Base-by-base conservation (phyloP, 2,329 filamentous ascomycete species). In the Fusarium nisikadoi region DNA sequence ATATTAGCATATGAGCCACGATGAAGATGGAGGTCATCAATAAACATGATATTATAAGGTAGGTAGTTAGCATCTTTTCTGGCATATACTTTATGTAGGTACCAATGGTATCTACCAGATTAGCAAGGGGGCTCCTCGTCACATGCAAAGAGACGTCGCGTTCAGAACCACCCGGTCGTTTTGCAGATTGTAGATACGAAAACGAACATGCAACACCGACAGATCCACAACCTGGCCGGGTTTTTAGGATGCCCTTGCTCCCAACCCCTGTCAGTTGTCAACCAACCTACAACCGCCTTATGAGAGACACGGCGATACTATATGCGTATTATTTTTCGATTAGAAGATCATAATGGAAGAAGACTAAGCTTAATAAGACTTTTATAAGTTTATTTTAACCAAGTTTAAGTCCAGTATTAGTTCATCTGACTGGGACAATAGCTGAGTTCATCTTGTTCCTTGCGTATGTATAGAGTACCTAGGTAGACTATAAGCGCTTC, bases 101-200 rank as follows among this genome's bases (percentile, higher is more conserved):
- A 20, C 41, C 20, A 29, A 43, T 12, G 31, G 20, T 19, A 35
- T 27, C 14, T 4, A 13, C 36, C 46, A 53, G 39, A 56, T 66
- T 41, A 42, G 29, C 62, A 46, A 66, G 23, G 16, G 10, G 17
- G 27, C 53, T 23, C 29, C 23, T 29, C n/a, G 66, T 66, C 64
- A 66, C 62, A 66, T 66, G 64, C 29, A 45, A 66, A 55, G 45
- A 64, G 47, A 20, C 29, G 5, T n/a, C 17, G 35, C 62, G n/a
- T 63, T 45, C 19, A 50, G 23, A 63, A 39, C 33, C 17, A 65
- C 16, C 33, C 11, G 31, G 16, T 16, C 35, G 19, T 20, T 41
- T 42, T 35, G 7, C 17, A 45, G 17, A 20, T 66, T 35, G 29
- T 36, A 8, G 50, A 67, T 66, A 61, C 62, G 64, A 67, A 67